Base-by-base conservation (phyloP, 2,329 filamentous ascomycete genomes). In the Curvularia lunata region DNA sequence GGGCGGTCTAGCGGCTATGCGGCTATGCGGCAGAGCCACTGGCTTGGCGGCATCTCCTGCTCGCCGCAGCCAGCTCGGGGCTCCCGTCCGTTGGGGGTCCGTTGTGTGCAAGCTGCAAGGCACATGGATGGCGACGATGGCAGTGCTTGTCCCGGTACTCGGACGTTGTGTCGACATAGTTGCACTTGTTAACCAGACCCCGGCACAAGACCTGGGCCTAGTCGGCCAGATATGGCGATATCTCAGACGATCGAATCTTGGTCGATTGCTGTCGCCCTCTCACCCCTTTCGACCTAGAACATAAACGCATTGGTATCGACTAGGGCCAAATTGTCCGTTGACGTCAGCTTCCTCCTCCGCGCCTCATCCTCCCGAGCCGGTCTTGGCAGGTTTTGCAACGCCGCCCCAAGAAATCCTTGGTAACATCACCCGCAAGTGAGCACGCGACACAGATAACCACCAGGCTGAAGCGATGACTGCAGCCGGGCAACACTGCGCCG, bases 231-330 rank as follows among this genome's bases (percentile, higher is more conserved):
- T 19, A 32, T 23, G 41, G 53, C 19, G 19, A 46, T 9, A 28
- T 27, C 40, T 48, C 28, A 53, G 54, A 37, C 49, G 49, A 53
- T 50, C 54, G 37, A 23, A 45, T 28, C 46, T 34, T 37, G n/a
- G 28, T 18, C 7, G 42, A 41, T 32, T 27, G 3, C 16, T 37
- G 5, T 37, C 41, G 40, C 45, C 23, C 21, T 34, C 18, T 7
- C n/a, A 12, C 48, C 48, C 43, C 23, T 34, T 43, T 43, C 21
- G 38, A 30, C 25, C 25, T 42, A 52, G 43, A 51, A 18, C 25
- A 9, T 9, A 30, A 30, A 30, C 10, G 28, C 41, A 37, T 50
- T 18, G 37, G 41, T 21, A 28, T 19, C 32, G 41, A 19, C 34
- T 27, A 32, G 32, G 32, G 19, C 16, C 32, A 34, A 21, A 46